phyloP scores from a whole-genome alignment of 257 asterid species.

The Ilex aquifolium region DNA sequence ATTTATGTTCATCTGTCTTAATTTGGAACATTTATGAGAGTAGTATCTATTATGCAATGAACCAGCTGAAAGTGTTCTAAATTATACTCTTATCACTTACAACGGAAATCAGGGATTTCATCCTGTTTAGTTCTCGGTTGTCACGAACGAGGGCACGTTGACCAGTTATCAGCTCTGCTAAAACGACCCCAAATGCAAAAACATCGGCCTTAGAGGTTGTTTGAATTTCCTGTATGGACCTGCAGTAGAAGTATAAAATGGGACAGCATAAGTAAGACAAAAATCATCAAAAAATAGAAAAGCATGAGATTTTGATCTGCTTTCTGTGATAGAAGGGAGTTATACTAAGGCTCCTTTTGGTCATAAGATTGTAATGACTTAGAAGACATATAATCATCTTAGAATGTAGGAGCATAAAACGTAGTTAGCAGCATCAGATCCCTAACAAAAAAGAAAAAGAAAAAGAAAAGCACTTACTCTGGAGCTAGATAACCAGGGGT shows the following conservation, averaged over 20 bases:
- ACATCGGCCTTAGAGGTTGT: constrained; percentile 82
- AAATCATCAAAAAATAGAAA: no score
- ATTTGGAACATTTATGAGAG: no score
- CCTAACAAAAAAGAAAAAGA: not conserved
- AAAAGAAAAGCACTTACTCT: constrained; percentile 39
- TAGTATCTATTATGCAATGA: no score
- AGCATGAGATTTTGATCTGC: no score
- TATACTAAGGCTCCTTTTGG: no score
- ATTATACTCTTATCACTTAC: constrained; percentile 32
- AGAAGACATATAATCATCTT: no score
- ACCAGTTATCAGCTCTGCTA: constrained; percentile 83
- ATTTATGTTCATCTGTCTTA: no score
- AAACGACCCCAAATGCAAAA: constrained; percentile 83
- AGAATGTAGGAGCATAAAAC: no score
- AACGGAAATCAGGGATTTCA: constrained; percentile 70
- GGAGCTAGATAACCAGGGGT: constrained; percentile 97
- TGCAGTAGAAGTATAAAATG: constrained; percentile 5
- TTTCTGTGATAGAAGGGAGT: no score
- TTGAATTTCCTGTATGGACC: constrained; percentile 83
- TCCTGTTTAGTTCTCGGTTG: constrained; percentile 46
- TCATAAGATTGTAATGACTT: no score
- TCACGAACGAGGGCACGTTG: constrained; percentile 71
- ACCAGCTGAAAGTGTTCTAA: no score
- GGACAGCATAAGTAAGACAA: not conserved
- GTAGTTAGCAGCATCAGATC: not conserved